Evolutionary conservation across 2,329 filamentous ascomycete genomes (phyloP), one percentile per base, ranked within the genome.

Genomic region (Plenodomus biglobosus): DNA sequence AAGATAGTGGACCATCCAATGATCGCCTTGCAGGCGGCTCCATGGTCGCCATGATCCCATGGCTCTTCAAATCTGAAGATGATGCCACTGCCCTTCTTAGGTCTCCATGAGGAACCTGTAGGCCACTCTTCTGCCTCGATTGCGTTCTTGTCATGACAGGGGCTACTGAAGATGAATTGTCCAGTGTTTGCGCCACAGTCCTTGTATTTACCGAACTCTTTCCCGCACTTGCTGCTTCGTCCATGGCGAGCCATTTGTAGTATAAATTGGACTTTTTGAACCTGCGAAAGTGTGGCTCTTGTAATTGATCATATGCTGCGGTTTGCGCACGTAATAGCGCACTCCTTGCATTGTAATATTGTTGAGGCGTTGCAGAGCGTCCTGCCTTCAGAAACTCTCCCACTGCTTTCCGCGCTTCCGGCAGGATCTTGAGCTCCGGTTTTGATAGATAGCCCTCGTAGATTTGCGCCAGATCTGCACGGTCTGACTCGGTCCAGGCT

Each of bases 231-330:
- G 74, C 70, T 22, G 74, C 73, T 72, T 96, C 91, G 63, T 95
- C 90, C 11, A 92, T 88, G 7, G 92, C 90, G 1, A 99, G 79
- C 68, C 92, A 96, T 70, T 99, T 99, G 77, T 94, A 97, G 69
- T 91, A 99, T 0, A 99, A 73, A 65, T 97, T 94, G 0, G 94
- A 96, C 59, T 85, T 88, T 66, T 92, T 95, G 76, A 99, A 99
- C 17, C 83, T 84, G 16, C 87, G 85, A 55, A 94, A 94, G 65
- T 95, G 84, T 13, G 81, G 83, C 18, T 84, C 83, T 63, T 91
- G 86, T 83, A 99, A 89, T 60, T 88, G 85, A 52, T 95, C 88
- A 47, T 96, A 80, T 0, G 92, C 87, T 2, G 84, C 80, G 16
- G 89, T 92, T 68, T 99, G 94, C 0, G 89, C 86, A 52, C 82